phyloP scores from a whole-genome alignment of 1,284 basidiomycete genomes.

The Apiotrichum brassicae region DNA sequence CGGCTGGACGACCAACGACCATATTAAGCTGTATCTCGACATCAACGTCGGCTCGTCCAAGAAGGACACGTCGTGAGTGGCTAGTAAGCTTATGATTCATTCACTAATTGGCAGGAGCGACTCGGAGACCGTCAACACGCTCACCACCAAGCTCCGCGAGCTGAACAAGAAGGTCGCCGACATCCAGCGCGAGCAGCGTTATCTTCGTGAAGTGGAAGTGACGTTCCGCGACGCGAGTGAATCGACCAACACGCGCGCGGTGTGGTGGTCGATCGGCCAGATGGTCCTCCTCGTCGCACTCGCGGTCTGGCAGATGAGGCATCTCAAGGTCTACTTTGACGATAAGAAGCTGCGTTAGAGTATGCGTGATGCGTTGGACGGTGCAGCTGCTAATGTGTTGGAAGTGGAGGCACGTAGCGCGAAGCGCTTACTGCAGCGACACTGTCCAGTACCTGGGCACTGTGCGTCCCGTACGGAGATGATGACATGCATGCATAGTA shows the following conservation, averaged over 20 bases:
- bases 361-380: too few species aligned
- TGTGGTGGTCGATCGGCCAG: constrained; percentile 89
- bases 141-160: constrained; percentile 80
- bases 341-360: constrained; percentile 72
- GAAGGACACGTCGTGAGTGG: constrained; percentile 62
- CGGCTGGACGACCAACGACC: constrained; percentile 71
- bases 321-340: constrained; percentile 83
- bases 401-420: not conserved
- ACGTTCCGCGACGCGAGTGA: constrained; percentile 86
- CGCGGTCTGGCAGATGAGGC: constrained; percentile 86
- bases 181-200: constrained; percentile 92
- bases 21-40: constrained; percentile 92
- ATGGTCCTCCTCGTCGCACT: constrained; percentile 76
- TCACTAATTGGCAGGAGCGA: constrained; percentile 49
- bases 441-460: not conserved
- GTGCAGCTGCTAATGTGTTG: too few species aligned
- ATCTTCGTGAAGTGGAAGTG: constrained; percentile 92
- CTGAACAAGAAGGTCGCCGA: constrained; percentile 89
- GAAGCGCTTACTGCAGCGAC: too few species aligned
- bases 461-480: not conserved
- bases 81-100: too few species aligned
- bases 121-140: constrained; percentile 75
- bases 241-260: constrained; percentile 74
- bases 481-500: constrained; percentile 1
- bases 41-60: constrained; percentile 84